Conservation (phyloP, 2,329 filamentous ascomycete genomes). For the Emmonsiellopsis sp. region DNA sequence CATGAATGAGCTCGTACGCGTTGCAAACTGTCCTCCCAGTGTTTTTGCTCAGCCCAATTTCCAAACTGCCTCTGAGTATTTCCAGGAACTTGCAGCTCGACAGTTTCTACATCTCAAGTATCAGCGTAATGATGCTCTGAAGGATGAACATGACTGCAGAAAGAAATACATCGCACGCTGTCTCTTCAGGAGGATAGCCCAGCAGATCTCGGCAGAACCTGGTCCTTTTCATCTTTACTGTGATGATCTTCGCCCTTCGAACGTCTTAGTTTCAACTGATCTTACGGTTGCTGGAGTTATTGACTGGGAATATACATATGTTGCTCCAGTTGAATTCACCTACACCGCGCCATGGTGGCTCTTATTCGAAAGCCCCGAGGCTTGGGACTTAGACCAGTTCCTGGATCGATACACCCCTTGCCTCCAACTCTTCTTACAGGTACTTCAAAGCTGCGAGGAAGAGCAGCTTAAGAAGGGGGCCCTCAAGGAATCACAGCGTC, state of each 20-base stretch:
- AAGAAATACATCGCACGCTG: constrained; percentile 37
- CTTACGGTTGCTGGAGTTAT: constrained; percentile 15
- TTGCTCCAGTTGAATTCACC: constrained; percentile 14
- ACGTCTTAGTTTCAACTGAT: constrained; percentile 21
- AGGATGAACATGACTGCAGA: constrained; percentile 29
- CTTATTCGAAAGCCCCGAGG: constrained; percentile 12
- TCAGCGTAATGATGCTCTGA: constrained; percentile 32
- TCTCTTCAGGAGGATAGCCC: constrained; percentile 29
- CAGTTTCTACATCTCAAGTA: constrained; percentile 24
- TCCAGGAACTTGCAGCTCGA: background rate
- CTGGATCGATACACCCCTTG: constrained; percentile 18
- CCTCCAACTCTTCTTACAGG: constrained; percentile 17
- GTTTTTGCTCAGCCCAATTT: background rate
- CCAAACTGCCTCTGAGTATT: background rate
- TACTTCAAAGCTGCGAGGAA: constrained; percentile 14
- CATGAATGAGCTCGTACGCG: constrained; percentile 10
- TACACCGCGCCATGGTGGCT: constrained; percentile 16
- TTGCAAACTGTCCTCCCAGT: constrained; percentile 5
- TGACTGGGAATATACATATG: constrained; percentile 23
- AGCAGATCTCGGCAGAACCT: constrained; percentile 3
- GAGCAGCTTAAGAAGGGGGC: constrained; percentile 7
- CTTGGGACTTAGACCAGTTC: constrained; percentile 16
- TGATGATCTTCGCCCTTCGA: constrained; percentile 27
- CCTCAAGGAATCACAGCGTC: constrained; percentile 10
- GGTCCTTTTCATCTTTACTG: constrained; percentile 21